These are phyloP conservation scores for Xylaria sp. DNA, from an alignment of 2,329 filamentous ascomycete genomes.

Conservation along the genomic window DNA sequence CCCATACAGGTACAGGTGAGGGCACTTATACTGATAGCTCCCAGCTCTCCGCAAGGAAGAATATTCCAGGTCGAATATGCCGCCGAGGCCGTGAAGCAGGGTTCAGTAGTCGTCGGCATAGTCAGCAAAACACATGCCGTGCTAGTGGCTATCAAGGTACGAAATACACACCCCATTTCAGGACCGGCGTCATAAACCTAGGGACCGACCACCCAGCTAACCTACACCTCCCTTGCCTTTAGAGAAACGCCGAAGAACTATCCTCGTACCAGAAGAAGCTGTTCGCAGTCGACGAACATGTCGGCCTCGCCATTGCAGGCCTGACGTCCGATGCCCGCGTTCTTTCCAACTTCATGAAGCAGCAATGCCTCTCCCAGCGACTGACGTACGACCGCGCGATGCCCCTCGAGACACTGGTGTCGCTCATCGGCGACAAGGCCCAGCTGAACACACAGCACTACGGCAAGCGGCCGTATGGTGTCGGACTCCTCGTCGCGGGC, in stretches of 20 bases:
- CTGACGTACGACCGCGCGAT: conserved; percentile 96
- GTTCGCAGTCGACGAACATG: conserved; percentile 94
- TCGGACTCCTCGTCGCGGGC: conserved; percentile 90
- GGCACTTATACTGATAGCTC: conserved; percentile 42
- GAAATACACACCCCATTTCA: conserved; percentile 30
- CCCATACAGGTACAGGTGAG: conserved; percentile 31
- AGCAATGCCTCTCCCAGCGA: conserved; percentile 94
- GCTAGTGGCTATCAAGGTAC: conserved; percentile 94
- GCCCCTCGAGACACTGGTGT: conserved; percentile 87
- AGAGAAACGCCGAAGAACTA: conserved; percentile 99
- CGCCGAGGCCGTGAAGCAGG: conserved; percentile 98
- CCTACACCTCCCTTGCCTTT: conserved; percentile 8
- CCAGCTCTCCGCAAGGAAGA: conserved; percentile 95
- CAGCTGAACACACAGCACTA: conserved; percentile 99
- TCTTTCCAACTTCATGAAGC: conserved; percentile 99
- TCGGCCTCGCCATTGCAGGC: conserved; percentile 94
- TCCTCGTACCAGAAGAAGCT: conserved; percentile 99
- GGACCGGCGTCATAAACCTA: background rate
- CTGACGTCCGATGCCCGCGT: conserved; percentile 98
- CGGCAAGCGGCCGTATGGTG: conserved; percentile 94
- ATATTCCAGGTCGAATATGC: conserved; percentile 99
- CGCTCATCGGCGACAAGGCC: conserved; percentile 93
- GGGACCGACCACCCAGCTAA: conserved; percentile 12
- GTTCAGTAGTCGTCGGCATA: conserved; percentile 95
- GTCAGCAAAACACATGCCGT: conserved; percentile 98